Base-by-base conservation (phyloP, 2,329 filamentous ascomycete genomes). In the Stagonosporopsis tanaceti region DNA sequence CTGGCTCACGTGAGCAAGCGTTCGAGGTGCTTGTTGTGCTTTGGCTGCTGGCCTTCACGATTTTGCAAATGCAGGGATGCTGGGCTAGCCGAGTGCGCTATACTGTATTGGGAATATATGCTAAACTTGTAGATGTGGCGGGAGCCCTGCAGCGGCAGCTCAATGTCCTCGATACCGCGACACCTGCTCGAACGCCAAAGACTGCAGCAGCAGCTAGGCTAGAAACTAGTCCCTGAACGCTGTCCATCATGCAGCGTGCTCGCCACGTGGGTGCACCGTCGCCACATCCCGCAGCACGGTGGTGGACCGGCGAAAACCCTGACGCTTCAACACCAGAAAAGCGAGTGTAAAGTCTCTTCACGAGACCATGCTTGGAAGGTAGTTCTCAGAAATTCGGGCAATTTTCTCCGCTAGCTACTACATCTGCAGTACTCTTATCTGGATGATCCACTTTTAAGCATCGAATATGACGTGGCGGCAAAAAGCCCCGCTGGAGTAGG, bases 391-490 rank as follows among this genome's bases (percentile, higher is more conserved):
- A 37, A 30, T 4, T 41, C 17, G 22, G 44, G 51, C 5, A 54
- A 54, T 54, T 54, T 9, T 54, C 51, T 54, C 51, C 51, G 51
- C 37, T 48, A 17, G 51, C 30, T 54, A 38, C 51, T 17, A 54
- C 38, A 24, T 48, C 30, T 44, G 51, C 38, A 44, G n/a, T 37
- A n/a, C 14, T 48, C 44, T 47, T 54, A 48, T 54, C 51, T 44
- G 38, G 45, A 48, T 28, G 44, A 42, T 48, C 51, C 51, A 54
- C 51, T 54, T 54, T 54, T 54, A 12, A 20, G 14, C 25, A 35
- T 28, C 37, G 22, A n/a, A 20, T 17, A 44, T 54, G 51, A 54
- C 51, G 51, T 48, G 28, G 32, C 30, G 38, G 51, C 32, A 48
- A 38, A 38, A 54, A 28, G 4, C 30, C 38, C 51, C 51, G 45